Evolutionary conservation across 192 early-diverging fungal species (phyloP), one percentile per base, ranked within the genome.

Genomic region (Diversispora epigaea): DNA sequence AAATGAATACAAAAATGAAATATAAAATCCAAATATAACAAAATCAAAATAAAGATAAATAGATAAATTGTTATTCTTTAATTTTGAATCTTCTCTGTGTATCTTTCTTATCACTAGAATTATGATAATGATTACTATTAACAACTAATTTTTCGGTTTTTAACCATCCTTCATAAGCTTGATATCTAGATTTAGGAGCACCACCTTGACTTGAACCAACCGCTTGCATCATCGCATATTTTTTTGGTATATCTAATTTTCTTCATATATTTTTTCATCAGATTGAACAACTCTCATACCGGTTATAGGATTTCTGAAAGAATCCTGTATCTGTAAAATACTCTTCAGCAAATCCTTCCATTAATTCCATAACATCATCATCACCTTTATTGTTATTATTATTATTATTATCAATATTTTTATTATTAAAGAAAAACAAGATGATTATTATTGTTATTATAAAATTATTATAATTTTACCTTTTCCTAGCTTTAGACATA

Each of bases 401-500:
- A 45, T 1, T 32, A 6, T 50, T 15, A 32, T n/a, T n/a, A 40
- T 32, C 15, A 39, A 44, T 40, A 4, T 10, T 8, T 3, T 7
- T 17, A n/a, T 64, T 8, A 61, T 15, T 6, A 62, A 62, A 25
- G 14, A 62, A 39, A 32, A 14, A 62, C 10, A 11, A 6, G 15
- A 43, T 15, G 12, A 41, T 40, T 17, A 63, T 41, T 4, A 19
- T 17, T n/a, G n/a, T n/a, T n/a, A n/a, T n/a, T n/a, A n/a, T n/a
- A n/a, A n/a, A n/a, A n/a, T n/a, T 21, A 52, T 54, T 25, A 66
- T 4, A 17, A 65, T 32, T 45, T 41, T 78, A 86, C 84, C 88
- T 95, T 81, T 97, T 98, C 9, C 93, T 94, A 11, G 96, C 96
- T 39, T 95, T 81, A 22, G 97, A 96, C 97, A 99, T 99, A 97